Percentiles rank a stretch among this genome's conserved stretches.
Evolutionary conservation across 2,329 filamentous ascomycete species (phyloP).

Genomic region (Neonectria hederae): DNA sequence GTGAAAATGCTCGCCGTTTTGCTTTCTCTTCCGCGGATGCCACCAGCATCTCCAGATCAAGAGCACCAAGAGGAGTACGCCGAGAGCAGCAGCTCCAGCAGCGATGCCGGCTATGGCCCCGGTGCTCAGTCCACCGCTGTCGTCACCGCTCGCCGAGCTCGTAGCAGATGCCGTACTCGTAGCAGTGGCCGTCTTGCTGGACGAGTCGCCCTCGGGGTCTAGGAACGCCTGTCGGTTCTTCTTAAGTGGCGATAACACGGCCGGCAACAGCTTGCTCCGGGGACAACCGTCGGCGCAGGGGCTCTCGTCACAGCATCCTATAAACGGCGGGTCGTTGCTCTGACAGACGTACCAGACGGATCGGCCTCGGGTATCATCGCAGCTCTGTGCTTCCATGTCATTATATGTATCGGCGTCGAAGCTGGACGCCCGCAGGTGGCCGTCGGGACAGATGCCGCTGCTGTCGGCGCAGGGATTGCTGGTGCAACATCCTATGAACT

Average conservation of each 20-base stretch:
- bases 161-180: neutral
- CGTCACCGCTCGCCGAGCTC: neutral
- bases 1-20: constrained; percentile 21
- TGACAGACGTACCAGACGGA: constrained; percentile 50
- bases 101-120: constrained; percentile 37
- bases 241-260: constrained; percentile 25
- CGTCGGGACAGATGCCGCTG: constrained; percentile 47
- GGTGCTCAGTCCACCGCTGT: constrained; percentile 24
- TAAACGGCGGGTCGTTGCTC: constrained; percentile 45
- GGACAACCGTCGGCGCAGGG: constrained; percentile 35
- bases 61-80: constrained; percentile 24
- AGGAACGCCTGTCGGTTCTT: constrained; percentile 32
- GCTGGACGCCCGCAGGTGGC: constrained; percentile 41
- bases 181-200: neutral
- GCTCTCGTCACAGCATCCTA: constrained; percentile 51
- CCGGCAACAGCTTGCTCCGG: constrained; percentile 21
- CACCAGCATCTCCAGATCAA: constrained; percentile 38
- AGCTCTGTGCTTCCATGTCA: constrained; percentile 47
- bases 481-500: constrained; percentile 55
- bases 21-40: constrained; percentile 34
- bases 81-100: constrained; percentile 28
- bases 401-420: constrained; percentile 46
- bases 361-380: constrained; percentile 28
- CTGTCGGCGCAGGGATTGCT: constrained; percentile 46
- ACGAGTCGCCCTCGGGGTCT: constrained; percentile 13